Base-by-base conservation (phyloP, 306 rosid species). In the Cicer cuneatum region DNA sequence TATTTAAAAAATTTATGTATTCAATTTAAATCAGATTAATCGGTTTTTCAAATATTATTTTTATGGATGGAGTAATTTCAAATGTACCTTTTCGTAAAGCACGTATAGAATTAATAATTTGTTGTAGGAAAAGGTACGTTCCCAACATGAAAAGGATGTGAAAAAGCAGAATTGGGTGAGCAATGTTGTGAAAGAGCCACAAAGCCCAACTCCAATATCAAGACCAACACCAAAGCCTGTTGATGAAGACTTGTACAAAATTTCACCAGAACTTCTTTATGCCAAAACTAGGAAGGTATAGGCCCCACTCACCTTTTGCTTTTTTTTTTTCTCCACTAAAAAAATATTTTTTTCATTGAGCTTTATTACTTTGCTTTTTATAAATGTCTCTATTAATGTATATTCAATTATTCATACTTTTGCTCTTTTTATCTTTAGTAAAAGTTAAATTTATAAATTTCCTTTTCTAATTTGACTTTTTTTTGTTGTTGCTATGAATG, bases 161-260 rank as follows among this genome's bases (percentile, higher is more conserved):
- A 93, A 88, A 66, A 86, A 83, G 72, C 82, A 86, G 45, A 75
- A 61, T 8, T 86, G 92, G 96, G 82, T 69, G 11, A 69, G 29
- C 8, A 69, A 80, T 52, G 62, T 56, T 1, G 85, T 62, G 39
- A 68, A 39, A 10, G 80, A 86, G 40, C 77, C 83, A 42, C 58
- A 67, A 1, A 71, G 82, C 72, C 85, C 88, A 45, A 75, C 66
- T 19, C 66, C 82, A n/a, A 37, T 74, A 60, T 68, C 74, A 56
- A 83, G 83, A 77, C 83, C 86, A 47, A 81, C 83, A 19, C 91
- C 92, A 1, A 93, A 91, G 49, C 94, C 97, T 0, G 90, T 93
- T 10, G 94, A 93, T 35, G 96, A 89, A 53, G 96, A 93, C 52
- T 81, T 93, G 72, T 93, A 93, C 75, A 89, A 83, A 73, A 88